phyloP scores from a whole-genome alignment of 306 rosid genomes.

The Cucumis hystrix region DNA sequence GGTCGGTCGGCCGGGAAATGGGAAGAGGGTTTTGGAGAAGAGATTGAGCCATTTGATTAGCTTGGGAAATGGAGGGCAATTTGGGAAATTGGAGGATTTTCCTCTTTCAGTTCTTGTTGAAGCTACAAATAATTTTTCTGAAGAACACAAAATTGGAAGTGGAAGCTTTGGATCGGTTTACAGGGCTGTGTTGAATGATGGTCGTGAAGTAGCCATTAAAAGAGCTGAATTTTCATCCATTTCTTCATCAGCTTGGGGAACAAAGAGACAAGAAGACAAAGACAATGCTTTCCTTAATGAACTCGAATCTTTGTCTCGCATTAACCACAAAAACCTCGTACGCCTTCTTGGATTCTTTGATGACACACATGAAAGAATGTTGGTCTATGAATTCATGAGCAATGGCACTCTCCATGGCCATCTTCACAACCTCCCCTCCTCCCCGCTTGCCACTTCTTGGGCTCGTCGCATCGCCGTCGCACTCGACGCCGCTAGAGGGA shows the following conservation, averaged over 20 bases:
- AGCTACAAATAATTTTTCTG: constrained; percentile 52
- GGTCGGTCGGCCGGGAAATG: neutral
- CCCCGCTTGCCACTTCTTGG: constrained; percentile 37
- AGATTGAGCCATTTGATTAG: constrained; percentile 65
- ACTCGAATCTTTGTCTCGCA: constrained; percentile 59
- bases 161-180: constrained; percentile 87
- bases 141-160: constrained; percentile 46
- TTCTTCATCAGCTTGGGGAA: constrained; percentile 6
- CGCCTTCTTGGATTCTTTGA: constrained; percentile 53
- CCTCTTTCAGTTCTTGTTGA: constrained; percentile 23
- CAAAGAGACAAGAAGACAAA: constrained; percentile 58
- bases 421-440: constrained; percentile 42
- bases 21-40: constrained; percentile 32
- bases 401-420: constrained; percentile 70
- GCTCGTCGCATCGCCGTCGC: constrained; percentile 35
- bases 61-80: constrained; percentile 39
- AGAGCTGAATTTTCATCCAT: constrained; percentile 51
- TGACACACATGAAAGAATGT: constrained; percentile 45
- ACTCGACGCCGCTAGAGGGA: constrained; percentile 64
- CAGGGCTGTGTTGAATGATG: constrained; percentile 42
- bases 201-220: constrained; percentile 72
- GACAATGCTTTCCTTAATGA: constrained; percentile 67
- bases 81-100: constrained; percentile 56
- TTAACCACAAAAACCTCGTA: constrained; percentile 79
- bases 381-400: constrained; percentile 62